A percentile compares a stretch with the other conserved stretches of the same genome.
Conservation (phyloP, 306 rosid species). For the Acacia acuminata region DNA sequence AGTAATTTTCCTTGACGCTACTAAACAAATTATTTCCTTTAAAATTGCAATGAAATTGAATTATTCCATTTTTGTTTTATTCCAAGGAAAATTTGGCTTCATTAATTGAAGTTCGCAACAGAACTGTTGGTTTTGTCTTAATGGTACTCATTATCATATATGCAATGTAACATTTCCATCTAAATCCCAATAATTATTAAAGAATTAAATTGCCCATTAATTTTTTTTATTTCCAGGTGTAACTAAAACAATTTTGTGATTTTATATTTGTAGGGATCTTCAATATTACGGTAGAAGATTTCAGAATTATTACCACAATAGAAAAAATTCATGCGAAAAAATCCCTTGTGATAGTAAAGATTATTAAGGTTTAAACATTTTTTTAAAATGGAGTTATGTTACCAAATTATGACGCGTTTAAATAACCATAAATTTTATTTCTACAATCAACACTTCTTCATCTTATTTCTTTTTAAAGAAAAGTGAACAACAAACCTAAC, state of each 20-base stretch:
- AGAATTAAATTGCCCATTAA: neutral
- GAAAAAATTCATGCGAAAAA: neutral
- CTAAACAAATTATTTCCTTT: neutral
- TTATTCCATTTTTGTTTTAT: too few species aligned
- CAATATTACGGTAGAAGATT: neutral
- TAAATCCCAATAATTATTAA: neutral
- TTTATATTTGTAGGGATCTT: neutral
- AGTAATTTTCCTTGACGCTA: too few species aligned
- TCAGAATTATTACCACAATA: neutral
- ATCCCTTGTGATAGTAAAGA: neutral
- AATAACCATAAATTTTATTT: neutral
- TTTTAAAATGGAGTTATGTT: too few species aligned
- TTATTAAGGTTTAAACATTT: too few species aligned
- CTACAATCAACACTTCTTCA: neutral
- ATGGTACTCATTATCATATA: neutral
- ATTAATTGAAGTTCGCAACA: neutral
- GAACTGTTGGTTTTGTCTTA: neutral
- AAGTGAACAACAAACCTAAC: neutral
- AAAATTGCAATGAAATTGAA: neutral
- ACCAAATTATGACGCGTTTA: neutral
- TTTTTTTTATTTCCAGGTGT: neutral
- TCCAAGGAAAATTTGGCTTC: neutral
- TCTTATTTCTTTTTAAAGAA: neutral
- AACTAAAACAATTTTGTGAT: too few species aligned
- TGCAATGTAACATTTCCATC: neutral